A percentile compares a stretch with the other conserved stretches of the same genome.
These are phyloP conservation scores for Microbotryum intermedium DNA, from an alignment of 1,284 basidiomycete species.

Conservation along the genomic window DNA sequence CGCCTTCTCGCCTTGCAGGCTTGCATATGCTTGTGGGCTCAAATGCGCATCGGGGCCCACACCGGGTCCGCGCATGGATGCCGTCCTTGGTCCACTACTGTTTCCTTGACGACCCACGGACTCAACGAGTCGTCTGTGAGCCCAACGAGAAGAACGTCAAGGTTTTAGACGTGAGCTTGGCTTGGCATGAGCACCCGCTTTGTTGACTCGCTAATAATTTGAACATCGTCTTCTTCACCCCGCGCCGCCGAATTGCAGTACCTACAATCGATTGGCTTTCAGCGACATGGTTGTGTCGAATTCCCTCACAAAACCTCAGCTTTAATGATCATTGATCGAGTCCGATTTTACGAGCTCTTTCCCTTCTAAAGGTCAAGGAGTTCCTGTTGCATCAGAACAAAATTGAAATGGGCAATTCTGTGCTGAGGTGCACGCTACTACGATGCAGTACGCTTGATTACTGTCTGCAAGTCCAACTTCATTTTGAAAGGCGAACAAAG, in stretches of 20 bases:
- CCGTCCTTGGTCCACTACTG: conserved; percentile 46
- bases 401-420: too few relatives aligned
- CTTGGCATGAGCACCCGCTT: too few relatives aligned
- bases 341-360: conserved; percentile 25
- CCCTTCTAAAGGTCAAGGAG: conserved; percentile 17
- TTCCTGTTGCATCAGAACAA: too few relatives aligned
- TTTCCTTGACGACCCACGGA: conserved; percentile 48
- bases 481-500: too few relatives aligned
- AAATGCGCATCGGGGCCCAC: conserved; percentile 24
- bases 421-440: too few relatives aligned
- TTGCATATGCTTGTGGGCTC: conserved; percentile 33
- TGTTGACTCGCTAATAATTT: too few relatives aligned
- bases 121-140: conserved; percentile 46
- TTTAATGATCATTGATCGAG: conserved; percentile 31
- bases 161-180: conserved; percentile 20
- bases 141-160: conserved; percentile 39
- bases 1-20: conserved; percentile 6
- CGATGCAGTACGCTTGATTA: too few relatives aligned
- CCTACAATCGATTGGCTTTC: conserved; percentile 30
- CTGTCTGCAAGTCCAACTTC: too few relatives aligned
- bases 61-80: conserved; percentile 46
- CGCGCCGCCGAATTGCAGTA: conserved; percentile 13
- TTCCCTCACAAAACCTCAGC: conserved; percentile 33
- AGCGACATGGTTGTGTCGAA: conserved; percentile 26
- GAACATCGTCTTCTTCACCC: too few relatives aligned